These are phyloP conservation scores for Neurospora sp. DNA, from an alignment of 2,329 filamentous ascomycete species.

Conservation along the genomic window DNA sequence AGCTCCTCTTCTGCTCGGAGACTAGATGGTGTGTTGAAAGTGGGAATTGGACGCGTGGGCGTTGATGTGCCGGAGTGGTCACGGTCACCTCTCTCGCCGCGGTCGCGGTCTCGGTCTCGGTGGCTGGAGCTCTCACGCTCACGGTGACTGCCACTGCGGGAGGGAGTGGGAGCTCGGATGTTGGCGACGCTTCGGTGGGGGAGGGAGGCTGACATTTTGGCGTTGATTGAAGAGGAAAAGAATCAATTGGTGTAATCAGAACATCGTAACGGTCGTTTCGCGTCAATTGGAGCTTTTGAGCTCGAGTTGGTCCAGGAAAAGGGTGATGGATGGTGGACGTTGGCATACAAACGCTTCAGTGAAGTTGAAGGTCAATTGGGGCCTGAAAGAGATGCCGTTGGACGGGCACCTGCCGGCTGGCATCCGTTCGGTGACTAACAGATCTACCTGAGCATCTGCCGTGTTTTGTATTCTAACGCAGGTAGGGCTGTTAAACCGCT, in stretches of 20 bases:
- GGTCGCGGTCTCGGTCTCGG: not conserved
- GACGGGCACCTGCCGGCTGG: not conserved
- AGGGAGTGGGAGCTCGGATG: conserved; percentile 33
- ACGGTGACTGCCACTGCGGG: conserved; percentile 12
- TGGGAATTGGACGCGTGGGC: conserved; percentile 42
- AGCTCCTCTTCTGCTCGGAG: conserved; percentile 72
- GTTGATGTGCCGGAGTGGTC: conserved; percentile 42
- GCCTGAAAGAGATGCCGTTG: not conserved
- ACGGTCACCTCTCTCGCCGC: conserved; percentile 22
- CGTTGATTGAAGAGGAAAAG: conserved; percentile 9
- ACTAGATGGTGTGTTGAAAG: conserved; percentile 50
- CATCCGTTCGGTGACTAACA: too few relatives aligned
- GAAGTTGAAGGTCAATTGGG: not conserved
- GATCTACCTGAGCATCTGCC: too few relatives aligned
- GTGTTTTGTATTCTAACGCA: too few relatives aligned
- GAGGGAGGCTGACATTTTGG: conserved; percentile 26
- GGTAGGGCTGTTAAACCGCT: too few relatives aligned
- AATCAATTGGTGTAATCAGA: not conserved
- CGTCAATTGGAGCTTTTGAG: not conserved
- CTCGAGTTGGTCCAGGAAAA: not conserved
- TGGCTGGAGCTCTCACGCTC: not conserved
- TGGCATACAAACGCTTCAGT: not conserved
- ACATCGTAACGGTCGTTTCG: not conserved
- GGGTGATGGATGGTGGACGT: not conserved
- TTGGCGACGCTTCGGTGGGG: conserved; percentile 49